Base-by-base conservation (phyloP, 371 early-diverging fungal genomes). In the Aphelidium insulamus region DNA sequence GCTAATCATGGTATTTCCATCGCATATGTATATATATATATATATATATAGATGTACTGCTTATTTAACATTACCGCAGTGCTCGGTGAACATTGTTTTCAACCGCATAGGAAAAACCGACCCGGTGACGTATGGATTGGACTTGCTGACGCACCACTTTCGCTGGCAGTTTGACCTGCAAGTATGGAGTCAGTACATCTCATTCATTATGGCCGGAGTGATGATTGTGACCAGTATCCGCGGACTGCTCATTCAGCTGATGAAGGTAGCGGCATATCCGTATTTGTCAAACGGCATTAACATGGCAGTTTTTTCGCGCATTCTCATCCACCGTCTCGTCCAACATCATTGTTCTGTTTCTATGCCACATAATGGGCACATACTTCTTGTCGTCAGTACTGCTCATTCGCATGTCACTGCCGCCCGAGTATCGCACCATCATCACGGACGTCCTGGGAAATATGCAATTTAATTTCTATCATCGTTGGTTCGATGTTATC, bases 401-500 rank as follows among this genome's bases (percentile, higher is more conserved):
- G 26, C 76, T 90, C 74, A 72, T 92, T 70, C 71, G 90, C 30
- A 64, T 71, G 54, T 81, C 59, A 32, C 34, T 92, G 36, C 90
- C 94, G 2, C 51, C 57, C 3, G 69, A 82, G 41, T 79, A 85
- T 46, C 57, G 81, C 19, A 59, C 70, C 12, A 67, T 82, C 36
- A 72, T 88, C 32, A 70, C 79, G 0, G 66, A 66, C 4, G 73
- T 79, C 0, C 43, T 90, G 31, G 69, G 70, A 0, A 53, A 43
- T 20, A 64, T 77, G 18, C 74, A 82, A 33, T 84, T 87, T 41
- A 61, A 77, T 45, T 87, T 79, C 46, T 91, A 85, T 47, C 63
- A 71, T 35, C 73, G 67, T 20, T 91, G 91, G 91, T 87, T 85
- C 39, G 91, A 91, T 50, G 62, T 77, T 16, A 82, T 87, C 10